Conservation (phyloP, 164 flowering plant species). For the Protea cynaroides region DNA sequence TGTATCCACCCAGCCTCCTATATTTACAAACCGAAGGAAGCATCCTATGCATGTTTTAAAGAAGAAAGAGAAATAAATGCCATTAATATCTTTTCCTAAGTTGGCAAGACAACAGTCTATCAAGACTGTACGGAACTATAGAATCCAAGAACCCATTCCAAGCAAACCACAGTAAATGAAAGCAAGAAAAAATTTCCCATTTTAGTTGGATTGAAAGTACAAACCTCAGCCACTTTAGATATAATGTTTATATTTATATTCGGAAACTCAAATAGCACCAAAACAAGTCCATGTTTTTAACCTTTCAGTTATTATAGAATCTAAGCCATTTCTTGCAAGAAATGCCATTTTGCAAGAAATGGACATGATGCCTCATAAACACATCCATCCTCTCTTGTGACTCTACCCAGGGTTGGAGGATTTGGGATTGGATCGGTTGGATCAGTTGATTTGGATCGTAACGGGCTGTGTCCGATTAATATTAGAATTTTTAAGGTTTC, state of each 20-base stretch:
- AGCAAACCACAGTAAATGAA: not conserved
- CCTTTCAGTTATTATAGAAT: not conserved
- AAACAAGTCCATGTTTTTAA: not conserved
- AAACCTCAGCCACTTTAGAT: not conserved
- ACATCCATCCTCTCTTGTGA: no score
- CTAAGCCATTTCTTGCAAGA: not conserved
- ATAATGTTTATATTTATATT: no score
- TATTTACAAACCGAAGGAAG: no score
- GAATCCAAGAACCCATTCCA: not conserved
- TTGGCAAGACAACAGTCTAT: not conserved
- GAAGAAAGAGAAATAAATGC: not conserved
- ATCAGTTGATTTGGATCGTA: no score
- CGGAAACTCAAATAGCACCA: not conserved
- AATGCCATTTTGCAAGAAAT: no score
- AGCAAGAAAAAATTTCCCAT: not conserved
- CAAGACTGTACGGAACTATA: not conserved
- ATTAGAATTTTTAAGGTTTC: no score
- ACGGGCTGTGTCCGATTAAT: no score
- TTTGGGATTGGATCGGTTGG: no score
- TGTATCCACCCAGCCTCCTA: no score
- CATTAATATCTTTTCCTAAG: not conserved
- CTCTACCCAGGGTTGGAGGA: no score
- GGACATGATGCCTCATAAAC: no score
- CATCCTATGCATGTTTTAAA: no score
- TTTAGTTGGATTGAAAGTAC: not conserved